A percentile compares a stretch with the other conserved stretches of the same genome.
Conservation (phyloP, 495 filamentous ascomycete species). For the Podospora pseudocomata region DNA sequence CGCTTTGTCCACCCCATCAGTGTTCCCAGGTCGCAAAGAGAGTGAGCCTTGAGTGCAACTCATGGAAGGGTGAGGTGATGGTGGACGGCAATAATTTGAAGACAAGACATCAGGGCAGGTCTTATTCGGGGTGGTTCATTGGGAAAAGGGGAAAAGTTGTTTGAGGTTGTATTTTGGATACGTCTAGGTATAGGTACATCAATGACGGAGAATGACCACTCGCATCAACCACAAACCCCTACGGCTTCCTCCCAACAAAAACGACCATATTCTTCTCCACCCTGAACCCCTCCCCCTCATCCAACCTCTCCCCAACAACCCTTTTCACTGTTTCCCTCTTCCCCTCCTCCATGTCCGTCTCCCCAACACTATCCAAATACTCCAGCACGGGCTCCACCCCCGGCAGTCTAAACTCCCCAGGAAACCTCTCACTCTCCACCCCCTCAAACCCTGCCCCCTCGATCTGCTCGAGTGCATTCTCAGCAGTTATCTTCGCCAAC, state of each 20-base stretch:
- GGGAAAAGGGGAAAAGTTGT: too few species aligned
- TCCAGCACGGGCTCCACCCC: slow-evolving; percentile 10
- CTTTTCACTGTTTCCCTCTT: not conserved
- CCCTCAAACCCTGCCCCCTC: not conserved
- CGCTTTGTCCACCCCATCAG: too few species aligned
- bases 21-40: too few species aligned
- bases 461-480: slow-evolving; percentile 6
- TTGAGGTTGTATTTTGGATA: too few species aligned
- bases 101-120: too few species aligned
- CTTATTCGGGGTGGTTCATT: too few species aligned
- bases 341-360: slow-evolving; percentile 37
- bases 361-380: slow-evolving; percentile 22
- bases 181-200: too few species aligned
- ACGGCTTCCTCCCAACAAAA: not conserved
- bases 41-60: too few species aligned
- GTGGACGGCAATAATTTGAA: too few species aligned
- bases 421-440: not conserved
- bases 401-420: slow-evolving; percentile 8
- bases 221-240: not conserved
- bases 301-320: not conserved
- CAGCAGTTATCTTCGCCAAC: slow-evolving; percentile 9
- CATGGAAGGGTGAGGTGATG: too few species aligned
- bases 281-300: not conserved
- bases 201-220: too few species aligned
- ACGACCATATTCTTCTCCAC: slow-evolving; percentile 5